Percentiles rank a stretch among this genome's conserved stretches.
Evolutionary conservation across 2,329 filamentous ascomycete species (phyloP).

Genomic region (Trichoderma cornu-damae): DNA sequence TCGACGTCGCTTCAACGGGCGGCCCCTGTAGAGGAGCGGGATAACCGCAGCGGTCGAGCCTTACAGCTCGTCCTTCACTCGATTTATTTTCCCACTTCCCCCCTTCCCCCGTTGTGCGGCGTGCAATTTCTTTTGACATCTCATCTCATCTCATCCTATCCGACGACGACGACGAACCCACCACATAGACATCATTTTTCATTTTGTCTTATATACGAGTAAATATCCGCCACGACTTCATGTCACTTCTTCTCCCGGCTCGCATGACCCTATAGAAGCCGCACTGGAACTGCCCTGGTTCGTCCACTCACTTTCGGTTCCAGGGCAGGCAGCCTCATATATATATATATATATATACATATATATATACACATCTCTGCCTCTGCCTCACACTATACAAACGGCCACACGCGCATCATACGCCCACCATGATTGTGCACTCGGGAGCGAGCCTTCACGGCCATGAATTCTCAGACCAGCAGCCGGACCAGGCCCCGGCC

Average conservation of each 20-base stretch:
- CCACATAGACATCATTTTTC: constrained; percentile 3
- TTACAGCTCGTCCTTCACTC: background rate
- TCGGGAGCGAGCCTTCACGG: constrained; percentile 55
- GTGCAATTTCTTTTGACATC: background rate
- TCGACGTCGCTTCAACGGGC: background rate
- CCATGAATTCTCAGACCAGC: constrained; percentile 50
- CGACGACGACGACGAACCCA: constrained; percentile 14
- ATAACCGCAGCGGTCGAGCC: background rate
- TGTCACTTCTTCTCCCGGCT: background rate
- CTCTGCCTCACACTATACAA: background rate
- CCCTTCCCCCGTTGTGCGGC: too few species aligned
- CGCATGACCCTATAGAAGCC: background rate
- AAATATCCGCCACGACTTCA: constrained; percentile 1
- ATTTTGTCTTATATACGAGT: background rate
- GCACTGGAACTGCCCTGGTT: background rate
- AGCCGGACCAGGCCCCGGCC: constrained; percentile 31
- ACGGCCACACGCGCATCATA: background rate
- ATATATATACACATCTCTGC: background rate
- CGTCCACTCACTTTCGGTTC: background rate
- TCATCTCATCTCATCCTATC: constrained; percentile 14
- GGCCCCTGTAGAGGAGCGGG: background rate
- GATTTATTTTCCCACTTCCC: background rate
- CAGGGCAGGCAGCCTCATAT: background rate
- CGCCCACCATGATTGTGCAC: constrained; percentile 50
- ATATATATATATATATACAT: too few species aligned